These are phyloP conservation scores for Spathaspora sp. DNA, from an alignment of 1,139 yeast genomes.

Conservation along the genomic window DNA sequence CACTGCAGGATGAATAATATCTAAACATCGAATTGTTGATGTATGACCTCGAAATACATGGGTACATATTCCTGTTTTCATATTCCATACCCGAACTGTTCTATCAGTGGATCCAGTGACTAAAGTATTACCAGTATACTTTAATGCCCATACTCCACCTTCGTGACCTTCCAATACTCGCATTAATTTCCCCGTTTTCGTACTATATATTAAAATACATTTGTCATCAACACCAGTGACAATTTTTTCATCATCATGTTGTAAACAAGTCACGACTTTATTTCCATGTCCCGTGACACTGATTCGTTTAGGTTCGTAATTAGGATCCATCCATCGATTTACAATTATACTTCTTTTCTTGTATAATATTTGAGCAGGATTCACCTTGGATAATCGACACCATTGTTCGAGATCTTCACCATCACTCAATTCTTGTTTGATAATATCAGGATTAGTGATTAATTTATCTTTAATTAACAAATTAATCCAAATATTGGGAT, in stretches of 20 bases:
- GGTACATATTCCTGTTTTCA: conserved; percentile 70
- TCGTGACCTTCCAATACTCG: conserved; percentile 82
- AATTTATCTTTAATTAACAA: conserved; percentile 55
- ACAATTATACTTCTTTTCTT: conserved; percentile 65
- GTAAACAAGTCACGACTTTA: conserved; percentile 89
- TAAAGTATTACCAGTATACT: conserved; percentile 78
- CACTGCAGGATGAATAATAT: conserved; percentile 68
- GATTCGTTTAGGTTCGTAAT: conserved; percentile 65
- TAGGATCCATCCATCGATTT: conserved; percentile 81
- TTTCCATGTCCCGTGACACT: conserved; percentile 69
- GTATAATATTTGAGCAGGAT: conserved; percentile 56
- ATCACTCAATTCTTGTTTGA: conserved; percentile 33
- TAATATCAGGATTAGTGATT: conserved; percentile 37
- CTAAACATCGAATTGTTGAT: conserved; percentile 88
- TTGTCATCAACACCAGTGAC: conserved; percentile 93
- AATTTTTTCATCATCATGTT: conserved; percentile 87
- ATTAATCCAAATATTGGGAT: conserved; percentile 60
- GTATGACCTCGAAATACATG: conserved; percentile 90
- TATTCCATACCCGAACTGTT: conserved; percentile 86
- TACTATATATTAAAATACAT: conserved; percentile 77
- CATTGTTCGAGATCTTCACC: conserved; percentile 33
- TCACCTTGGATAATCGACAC: conserved; percentile 22
- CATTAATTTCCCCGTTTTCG: conserved; percentile 68
- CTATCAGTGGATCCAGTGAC: conserved; percentile 93
- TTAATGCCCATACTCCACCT: conserved; percentile 98